Evolutionary conservation across 306 rosid genomes (phyloP).

Genomic region (Comarum palustre): DNA sequence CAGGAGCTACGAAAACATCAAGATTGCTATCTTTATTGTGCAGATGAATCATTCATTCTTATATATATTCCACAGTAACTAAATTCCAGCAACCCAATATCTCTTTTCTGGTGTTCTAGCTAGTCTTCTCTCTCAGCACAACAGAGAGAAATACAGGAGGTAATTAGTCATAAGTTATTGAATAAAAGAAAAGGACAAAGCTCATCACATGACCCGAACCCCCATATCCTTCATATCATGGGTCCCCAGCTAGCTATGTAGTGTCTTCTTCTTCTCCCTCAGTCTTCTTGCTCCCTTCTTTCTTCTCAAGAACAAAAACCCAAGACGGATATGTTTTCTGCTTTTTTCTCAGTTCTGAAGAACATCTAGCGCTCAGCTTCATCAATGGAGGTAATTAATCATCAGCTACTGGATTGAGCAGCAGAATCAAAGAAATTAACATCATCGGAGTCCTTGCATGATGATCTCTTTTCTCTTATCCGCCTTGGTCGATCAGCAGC

Average conservation of each 20-base stretch:
- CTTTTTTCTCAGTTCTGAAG: conserved; percentile 10
- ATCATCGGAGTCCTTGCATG: conserved; percentile 7
- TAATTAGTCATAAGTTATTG: background rate
- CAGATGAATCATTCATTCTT: background rate
- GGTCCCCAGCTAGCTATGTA: conserved; percentile 50
- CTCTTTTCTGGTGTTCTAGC: background rate
- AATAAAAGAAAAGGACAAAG: conserved; percentile 49
- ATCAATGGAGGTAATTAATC: conserved; percentile 16
- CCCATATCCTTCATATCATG: conserved; percentile 45
- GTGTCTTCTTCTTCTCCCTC: conserved; percentile 15
- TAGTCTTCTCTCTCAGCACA: background rate
- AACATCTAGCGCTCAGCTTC: conserved; percentile 2
- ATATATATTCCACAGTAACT: conserved; percentile 3
- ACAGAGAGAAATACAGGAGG: background rate
- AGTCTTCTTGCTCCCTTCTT: conserved; percentile 8
- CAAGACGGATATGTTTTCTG: conserved; percentile 11
- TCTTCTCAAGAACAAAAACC: conserved; percentile 4
- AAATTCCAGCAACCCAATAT: background rate
- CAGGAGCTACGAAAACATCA: background rate
- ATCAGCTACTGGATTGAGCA: background rate
- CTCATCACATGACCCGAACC: conserved; percentile 69
- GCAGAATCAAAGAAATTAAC: background rate
- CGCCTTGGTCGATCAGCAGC: background rate
- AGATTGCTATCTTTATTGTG: conserved; percentile 6
- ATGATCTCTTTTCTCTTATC: conserved; percentile 9